Evolutionary conservation across 176 grass and related monocot genomes (phyloP).

Genomic region (Triticum urartu): DNA sequence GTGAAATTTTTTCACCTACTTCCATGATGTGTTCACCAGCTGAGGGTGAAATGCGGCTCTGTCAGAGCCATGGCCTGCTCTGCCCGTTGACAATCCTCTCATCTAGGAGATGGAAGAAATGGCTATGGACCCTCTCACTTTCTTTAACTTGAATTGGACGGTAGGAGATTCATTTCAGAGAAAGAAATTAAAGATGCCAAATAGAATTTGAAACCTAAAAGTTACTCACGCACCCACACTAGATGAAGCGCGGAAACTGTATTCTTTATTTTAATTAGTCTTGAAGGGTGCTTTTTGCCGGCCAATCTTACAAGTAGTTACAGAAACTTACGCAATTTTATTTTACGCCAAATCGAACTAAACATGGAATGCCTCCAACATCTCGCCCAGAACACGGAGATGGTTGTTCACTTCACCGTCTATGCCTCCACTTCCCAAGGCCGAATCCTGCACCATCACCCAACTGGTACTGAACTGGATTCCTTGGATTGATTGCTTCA

Average conservation of each 20-base stretch:
- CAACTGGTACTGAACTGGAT: slow-evolving; percentile 5
- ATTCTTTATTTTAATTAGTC: too few relatives aligned
- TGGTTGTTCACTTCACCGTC: background rate
- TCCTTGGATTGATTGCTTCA: background rate
- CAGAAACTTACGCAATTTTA: background rate
- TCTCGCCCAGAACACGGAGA: background rate
- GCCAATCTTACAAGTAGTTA: background rate
- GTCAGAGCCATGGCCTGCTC: background rate
- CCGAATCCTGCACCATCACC: background rate
- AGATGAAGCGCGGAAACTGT: background rate
- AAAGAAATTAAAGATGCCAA: background rate
- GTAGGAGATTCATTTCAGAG: background rate
- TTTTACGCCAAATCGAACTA: background rate
- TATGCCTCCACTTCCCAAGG: slow-evolving; percentile 4
- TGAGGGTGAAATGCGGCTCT: background rate
- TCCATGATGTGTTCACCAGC: slow-evolving; percentile 14
- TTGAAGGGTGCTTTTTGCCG: background rate
- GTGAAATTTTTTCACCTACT: background rate
- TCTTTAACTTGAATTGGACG: background rate
- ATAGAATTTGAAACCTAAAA: background rate
- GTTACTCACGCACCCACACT: background rate
- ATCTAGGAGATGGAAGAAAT: background rate
- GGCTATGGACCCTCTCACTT: background rate
- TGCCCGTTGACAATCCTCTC: background rate
- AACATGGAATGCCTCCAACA: background rate